phyloP scores from a whole-genome alignment of 805 yeast species.

The Schizosaccharomyces osmophilus region DNA sequence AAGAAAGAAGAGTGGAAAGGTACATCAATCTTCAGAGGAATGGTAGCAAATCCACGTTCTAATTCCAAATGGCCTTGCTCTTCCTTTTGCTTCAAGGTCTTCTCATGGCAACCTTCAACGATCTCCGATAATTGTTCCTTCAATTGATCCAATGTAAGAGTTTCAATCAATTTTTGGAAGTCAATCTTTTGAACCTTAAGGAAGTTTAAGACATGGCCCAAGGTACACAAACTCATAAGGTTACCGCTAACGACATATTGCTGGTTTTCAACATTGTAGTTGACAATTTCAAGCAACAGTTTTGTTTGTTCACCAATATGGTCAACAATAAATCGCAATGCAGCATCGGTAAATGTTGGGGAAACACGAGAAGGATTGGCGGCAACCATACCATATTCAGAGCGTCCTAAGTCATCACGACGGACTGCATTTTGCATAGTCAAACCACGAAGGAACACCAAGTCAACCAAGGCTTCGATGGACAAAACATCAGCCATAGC shows the following conservation, averaged over 20 bases:
- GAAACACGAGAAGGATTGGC: slow-evolving; percentile 88
- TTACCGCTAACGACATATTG: slow-evolving; percentile 99
- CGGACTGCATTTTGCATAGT: slow-evolving; percentile 99
- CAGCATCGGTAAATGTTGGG: slow-evolving; percentile 73
- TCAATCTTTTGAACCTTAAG: slow-evolving; percentile 86
- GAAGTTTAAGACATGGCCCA: slow-evolving; percentile 79
- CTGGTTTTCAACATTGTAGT: slow-evolving; percentile 91
- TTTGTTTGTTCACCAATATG: slow-evolving; percentile 61
- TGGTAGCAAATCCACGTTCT: slow-evolving; percentile 93
- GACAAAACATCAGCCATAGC: slow-evolving; percentile 98
- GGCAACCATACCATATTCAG: slow-evolving; percentile 98
- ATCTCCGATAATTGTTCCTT: slow-evolving; percentile 72
- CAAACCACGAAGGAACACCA: slow-evolving; percentile 89
- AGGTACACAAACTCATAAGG: slow-evolving; percentile 75
- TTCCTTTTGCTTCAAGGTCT: slow-evolving; percentile 70
- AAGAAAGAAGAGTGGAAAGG: slow-evolving; percentile 99
- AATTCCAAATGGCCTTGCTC: slow-evolving; percentile 47
- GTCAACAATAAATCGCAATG: slow-evolving; percentile 79
- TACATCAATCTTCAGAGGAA: slow-evolving; percentile 97
- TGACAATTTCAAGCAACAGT: slow-evolving; percentile 94
- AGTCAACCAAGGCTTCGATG: slow-evolving; percentile 34
- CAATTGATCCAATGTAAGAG: slow-evolving; percentile 67
- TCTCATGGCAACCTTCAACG: slow-evolving; percentile 59
- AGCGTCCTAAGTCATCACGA: slow-evolving; percentile 81
- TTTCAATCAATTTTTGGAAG: slow-evolving; percentile 62